Base-by-base conservation (phyloP, 257 asterid genomes). In the Echites panduratus region DNA sequence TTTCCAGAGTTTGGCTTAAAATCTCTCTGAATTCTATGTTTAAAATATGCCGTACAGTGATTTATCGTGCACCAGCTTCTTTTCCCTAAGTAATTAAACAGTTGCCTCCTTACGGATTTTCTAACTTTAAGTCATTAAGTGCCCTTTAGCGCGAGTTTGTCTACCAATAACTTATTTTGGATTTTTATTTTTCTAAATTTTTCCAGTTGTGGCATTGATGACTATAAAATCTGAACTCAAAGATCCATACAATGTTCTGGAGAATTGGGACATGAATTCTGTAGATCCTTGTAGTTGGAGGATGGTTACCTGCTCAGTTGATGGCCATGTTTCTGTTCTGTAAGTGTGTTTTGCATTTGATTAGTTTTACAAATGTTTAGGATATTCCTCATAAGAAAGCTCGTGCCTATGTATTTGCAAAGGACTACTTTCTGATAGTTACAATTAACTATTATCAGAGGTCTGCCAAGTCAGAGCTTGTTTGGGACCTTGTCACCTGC, bases 231-330 rank as follows among this genome's bases (percentile, higher is more conserved):
- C 70, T 57, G 89, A 72, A 58, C 84, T 95, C 43, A 83, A 71
- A 19, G 99, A 95, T 81, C 99, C 99, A 16, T 80, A 87, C 67
- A 88, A 95, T 83, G 95, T 87, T 68, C 77, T 95, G 86, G 97
- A 87, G 80, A 87, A 81, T 76, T 95, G 99, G 99, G 98, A 95
- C 83, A 84, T 82, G 50, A 92, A 84, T 85, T 93, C 98, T 27
- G 99, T 95, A 72, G 99, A 95, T 82, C 99, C 99, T 69, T 95
- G 99, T 83, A 84, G 97, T 80, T 95, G 99, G 99, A 89, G 97
- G 78, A 90, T 90, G 98, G 82, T 95, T 71, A 86, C 96, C 68
- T 95, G 99, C 72, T 79, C 95, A 24, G 22, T 50, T 67, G 98
- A 90, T 84, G 96, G 96, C 70, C 85, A 85, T 84, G 99, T 95